Evolutionary conservation across 345 rosid species (phyloP).

Genomic region (Alliaria petiolata): DNA sequence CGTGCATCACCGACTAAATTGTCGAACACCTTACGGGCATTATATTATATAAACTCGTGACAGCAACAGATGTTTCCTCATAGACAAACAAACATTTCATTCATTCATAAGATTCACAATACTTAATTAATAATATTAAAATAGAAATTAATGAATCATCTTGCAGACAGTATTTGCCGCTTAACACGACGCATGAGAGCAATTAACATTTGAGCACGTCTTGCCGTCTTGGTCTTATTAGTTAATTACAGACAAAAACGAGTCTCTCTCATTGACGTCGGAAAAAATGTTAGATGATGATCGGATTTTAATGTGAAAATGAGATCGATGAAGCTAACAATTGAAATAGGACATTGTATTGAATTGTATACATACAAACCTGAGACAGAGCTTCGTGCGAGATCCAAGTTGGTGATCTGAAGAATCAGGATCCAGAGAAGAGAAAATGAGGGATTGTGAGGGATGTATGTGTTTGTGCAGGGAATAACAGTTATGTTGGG

Average conservation of each 20-base stretch:
- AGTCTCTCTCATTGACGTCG: slow-evolving; percentile 1
- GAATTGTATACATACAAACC: slow-evolving; percentile 12
- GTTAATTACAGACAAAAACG: not conserved
- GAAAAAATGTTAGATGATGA: not conserved
- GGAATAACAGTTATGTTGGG: slow-evolving; percentile 4
- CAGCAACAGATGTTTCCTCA: slow-evolving; percentile 32
- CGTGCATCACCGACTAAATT: not conserved
- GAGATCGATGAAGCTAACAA: not conserved
- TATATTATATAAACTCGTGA: slow-evolving; percentile 17
- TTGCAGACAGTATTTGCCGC: not conserved
- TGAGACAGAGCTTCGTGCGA: not conserved
- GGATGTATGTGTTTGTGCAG: not conserved
- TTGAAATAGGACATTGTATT: not conserved
- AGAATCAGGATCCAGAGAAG: not conserved
- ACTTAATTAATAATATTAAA: not conserved
- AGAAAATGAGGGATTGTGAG: not conserved
- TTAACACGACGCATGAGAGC: slow-evolving; percentile 10
- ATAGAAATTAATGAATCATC: not conserved
- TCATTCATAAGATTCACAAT: slow-evolving; percentile 13
- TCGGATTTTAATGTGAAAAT: slow-evolving; percentile 5
- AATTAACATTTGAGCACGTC: slow-evolving; percentile 27
- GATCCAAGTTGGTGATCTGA: slow-evolving; percentile 11
- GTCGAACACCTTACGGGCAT: slow-evolving; percentile 18
- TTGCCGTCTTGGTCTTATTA: not conserved
- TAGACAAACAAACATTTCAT: slow-evolving; percentile 32